Percentiles rank a stretch among this genome's conserved stretches.
Conservation (phyloP, 768 basidiomycete genomes). For the Russula ochroleuca region DNA sequence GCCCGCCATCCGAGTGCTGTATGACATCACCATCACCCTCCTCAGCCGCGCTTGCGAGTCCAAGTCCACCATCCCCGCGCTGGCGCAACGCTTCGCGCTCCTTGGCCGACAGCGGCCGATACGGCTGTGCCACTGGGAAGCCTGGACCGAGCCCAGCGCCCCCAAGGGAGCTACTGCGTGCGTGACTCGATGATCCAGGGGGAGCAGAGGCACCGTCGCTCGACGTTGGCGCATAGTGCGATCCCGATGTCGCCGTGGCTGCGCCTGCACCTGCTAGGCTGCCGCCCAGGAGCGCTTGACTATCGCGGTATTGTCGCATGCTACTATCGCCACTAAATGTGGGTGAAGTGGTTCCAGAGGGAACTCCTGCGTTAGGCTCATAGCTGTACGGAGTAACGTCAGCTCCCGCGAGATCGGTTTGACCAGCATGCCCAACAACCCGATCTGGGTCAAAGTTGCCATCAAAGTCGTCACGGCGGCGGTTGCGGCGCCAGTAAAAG, state of each 20-base stretch:
- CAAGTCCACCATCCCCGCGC: constrained; percentile 25
- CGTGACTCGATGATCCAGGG: background rate
- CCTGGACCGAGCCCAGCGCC: background rate
- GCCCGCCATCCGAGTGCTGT: constrained; percentile 34
- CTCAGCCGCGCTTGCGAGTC: constrained; percentile 30
- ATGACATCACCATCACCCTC: constrained; percentile 26
- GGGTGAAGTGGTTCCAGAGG: constrained; percentile 21
- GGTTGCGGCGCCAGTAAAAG: constrained; percentile 33
- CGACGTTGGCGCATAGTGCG: constrained; percentile 25
- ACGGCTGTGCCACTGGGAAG: constrained; percentile 17
- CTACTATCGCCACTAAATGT: constrained; percentile 14
- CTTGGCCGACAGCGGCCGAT: constrained; percentile 27
- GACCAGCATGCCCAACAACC: constrained; percentile 33
- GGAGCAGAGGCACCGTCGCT: constrained; percentile 7
- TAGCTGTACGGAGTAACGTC: constrained; percentile 27
- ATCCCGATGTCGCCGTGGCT: constrained; percentile 26
- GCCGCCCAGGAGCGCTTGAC: constrained; percentile 28
- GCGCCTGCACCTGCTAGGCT: constrained; percentile 25
- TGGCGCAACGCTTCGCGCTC: constrained; percentile 33
- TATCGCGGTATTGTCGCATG: constrained; percentile 33
- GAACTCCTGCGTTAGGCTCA: constrained; percentile 29
- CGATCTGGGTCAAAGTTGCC: constrained; percentile 50
- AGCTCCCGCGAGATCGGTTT: constrained; percentile 25
- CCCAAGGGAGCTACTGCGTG: background rate
- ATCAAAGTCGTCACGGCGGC: constrained; percentile 42